Evolutionary conservation across 768 basidiomycete genomes (phyloP).

Genomic region (Sarcodon sp.): DNA sequence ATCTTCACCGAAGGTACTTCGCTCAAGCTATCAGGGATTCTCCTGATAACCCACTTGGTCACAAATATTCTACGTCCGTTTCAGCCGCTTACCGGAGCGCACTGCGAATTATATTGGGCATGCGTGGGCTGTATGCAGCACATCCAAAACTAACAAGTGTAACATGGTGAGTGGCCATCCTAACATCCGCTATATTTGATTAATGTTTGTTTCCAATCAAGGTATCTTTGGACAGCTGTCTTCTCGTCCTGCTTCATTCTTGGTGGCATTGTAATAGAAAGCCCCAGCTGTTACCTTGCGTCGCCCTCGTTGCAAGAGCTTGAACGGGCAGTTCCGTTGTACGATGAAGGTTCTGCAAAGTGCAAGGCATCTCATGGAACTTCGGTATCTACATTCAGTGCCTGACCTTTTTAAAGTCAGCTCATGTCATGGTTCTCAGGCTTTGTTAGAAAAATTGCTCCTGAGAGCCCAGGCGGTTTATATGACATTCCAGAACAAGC

Average conservation of each 20-base stretch:
- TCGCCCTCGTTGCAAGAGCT: constrained; percentile 25
- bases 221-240: constrained; percentile 31
- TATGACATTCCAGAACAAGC: too few species aligned
- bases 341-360: constrained; percentile 22
- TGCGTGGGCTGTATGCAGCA: constrained; percentile 22
- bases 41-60: constrained; percentile 27
- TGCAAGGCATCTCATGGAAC: too few species aligned
- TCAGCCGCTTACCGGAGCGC: constrained; percentile 31
- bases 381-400: too few species aligned
- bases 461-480: too few species aligned
- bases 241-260: constrained; percentile 36
- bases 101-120: constrained; percentile 24
- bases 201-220: background rate
- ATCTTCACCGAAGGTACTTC: constrained; percentile 33
- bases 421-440: too few species aligned
- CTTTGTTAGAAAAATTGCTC: too few species aligned
- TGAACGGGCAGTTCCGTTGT: constrained; percentile 23
- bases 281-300: constrained; percentile 29
- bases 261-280: constrained; percentile 31
- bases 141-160: constrained; percentile 20
- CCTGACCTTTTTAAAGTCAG: too few species aligned
- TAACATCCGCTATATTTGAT: background rate
- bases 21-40: constrained; percentile 29
- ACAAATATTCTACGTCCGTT: constrained; percentile 33
- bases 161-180: constrained; percentile 21